Base-by-base conservation (phyloP, 2,329 filamentous ascomycete species). In the Elsinoe ampelina region DNA sequence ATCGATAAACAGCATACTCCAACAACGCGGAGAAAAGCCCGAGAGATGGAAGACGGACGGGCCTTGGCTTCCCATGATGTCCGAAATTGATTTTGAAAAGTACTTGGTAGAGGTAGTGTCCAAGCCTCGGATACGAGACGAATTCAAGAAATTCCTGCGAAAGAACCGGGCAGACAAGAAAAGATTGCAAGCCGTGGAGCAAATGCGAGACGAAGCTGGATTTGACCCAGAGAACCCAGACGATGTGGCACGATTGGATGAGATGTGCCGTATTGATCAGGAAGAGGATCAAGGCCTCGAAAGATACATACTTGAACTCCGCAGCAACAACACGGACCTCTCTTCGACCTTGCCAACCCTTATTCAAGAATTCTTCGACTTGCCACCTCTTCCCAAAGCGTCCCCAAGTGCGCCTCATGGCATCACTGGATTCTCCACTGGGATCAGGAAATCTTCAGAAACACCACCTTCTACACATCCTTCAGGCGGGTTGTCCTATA, bases 381-480 rank as follows among this genome's bases (percentile, higher is more conserved):
- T 84, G 6, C 78, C 77, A 12, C 73, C 72, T 54, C 66, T 73
- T 20, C 70, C 71, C 5, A 47, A 70, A 68, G 47, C 60, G 70
- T 47, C 67, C 66, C 22, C 68, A 75, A 6, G 58, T 70, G 13
- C 50, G 12, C 26, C 22, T 13, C 38, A 42, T 15, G 12, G 10
- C 13, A 39, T 20, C 6, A 15, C 10, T 20, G 22, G 15, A 10
- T 41, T 38, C 35, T 13, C 12, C 10, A n/a, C 12, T 41, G 30
- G 19, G 35, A 55, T 36, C 19, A 51, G 22, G 34, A 32, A 57
- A 20, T 2, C 7, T 54, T 63, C 67, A 32, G 67, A 67, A 26
- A 78, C 77, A 2, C 80, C 80, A 17, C 80, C 81, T 1, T 77
- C 77, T 58, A 85, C 83, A 6, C 83, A 86, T 67, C 83, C 83